A percentile compares a stretch with the other conserved stretches of the same genome.
These are phyloP conservation scores for Coprinellus micaceus DNA, from an alignment of 768 basidiomycete species.

Conservation along the genomic window DNA sequence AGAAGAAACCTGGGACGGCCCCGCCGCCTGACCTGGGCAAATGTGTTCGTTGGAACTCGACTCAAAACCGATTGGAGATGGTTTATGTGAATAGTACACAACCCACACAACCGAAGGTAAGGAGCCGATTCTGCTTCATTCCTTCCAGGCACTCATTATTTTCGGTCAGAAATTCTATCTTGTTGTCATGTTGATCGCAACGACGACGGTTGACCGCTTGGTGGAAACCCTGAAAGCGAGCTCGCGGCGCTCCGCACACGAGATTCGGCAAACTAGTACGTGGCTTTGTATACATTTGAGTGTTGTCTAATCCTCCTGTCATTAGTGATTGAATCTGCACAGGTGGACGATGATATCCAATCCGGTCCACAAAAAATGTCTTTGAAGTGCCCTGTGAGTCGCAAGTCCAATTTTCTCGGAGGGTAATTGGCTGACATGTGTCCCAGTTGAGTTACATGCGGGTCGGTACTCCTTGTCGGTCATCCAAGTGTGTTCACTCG, in stretches of 20 bases:
- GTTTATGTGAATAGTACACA: constrained; percentile 88
- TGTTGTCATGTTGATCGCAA: constrained; percentile 79
- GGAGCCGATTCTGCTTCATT: constrained; percentile 12
- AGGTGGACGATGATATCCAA: constrained; percentile 87
- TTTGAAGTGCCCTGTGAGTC: constrained; percentile 86
- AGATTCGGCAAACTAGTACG: constrained; percentile 68
- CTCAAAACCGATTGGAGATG: constrained; percentile 75
- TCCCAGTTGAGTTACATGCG: constrained; percentile 79
- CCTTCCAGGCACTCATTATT: neutral
- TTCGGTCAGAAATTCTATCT: constrained; percentile 76
- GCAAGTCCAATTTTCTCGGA: neutral
- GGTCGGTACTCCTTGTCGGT: constrained; percentile 80
- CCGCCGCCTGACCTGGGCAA: constrained; percentile 74
- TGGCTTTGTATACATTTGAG: constrained; percentile 7
- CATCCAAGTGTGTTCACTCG: constrained; percentile 80
- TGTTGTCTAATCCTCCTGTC: neutral
- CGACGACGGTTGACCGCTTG: constrained; percentile 63
- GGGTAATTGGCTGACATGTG: constrained; percentile 16
- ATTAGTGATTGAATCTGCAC: constrained; percentile 54
- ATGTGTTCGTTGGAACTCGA: constrained; percentile 35
- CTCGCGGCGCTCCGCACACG: constrained; percentile 59
- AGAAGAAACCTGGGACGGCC: constrained; percentile 92
- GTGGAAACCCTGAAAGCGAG: constrained; percentile 67
- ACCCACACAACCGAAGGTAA: constrained; percentile 68
- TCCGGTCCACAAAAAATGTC: constrained; percentile 89